phyloP scores from a whole-genome alignment of 164 flowering plant species.

The Litsea cubeba region DNA sequence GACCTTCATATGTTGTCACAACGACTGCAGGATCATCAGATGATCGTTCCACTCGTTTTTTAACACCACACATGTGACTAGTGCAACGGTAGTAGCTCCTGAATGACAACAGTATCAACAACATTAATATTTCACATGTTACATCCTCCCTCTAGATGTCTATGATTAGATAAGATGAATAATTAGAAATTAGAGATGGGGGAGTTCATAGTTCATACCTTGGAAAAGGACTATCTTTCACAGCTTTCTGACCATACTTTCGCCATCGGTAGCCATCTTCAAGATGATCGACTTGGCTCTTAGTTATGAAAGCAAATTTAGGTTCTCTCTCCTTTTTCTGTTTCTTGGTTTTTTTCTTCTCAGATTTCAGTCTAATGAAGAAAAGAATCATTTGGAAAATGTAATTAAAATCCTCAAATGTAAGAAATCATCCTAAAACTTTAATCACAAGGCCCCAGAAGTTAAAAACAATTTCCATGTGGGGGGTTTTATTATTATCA shows the following conservation, averaged over 20 bases:
- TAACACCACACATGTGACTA: conserved; percentile 66
- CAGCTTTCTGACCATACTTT: conserved; percentile 94
- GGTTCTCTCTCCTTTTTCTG: conserved; percentile 67
- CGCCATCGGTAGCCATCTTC: conserved; percentile 95
- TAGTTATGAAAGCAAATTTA: conserved; percentile 90
- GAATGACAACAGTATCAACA: neutral
- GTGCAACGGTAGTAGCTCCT: conserved; percentile 98
- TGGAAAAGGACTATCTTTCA: conserved; percentile 89
- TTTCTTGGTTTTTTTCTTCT: conserved; percentile 78
- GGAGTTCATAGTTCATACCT: conserved; percentile 40
- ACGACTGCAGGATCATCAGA: conserved; percentile 65
- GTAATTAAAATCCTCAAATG: neutral
- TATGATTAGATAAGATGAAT: neutral
- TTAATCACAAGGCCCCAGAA: too few species aligned
- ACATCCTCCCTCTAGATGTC: neutral
- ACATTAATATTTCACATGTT: neutral
- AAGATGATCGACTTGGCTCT: conserved; percentile 79
- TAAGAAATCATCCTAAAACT: too few species aligned
- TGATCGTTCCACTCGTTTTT: conserved; percentile 86
- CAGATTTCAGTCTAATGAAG: conserved; percentile 47
- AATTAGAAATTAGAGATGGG: neutral
- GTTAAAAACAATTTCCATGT: too few species aligned
- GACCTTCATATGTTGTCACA: conserved; percentile 87
- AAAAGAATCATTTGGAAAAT: neutral
- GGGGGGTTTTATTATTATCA: neutral